Evolutionary conservation across 805 yeast genomes (phyloP), one percentile per base, ranked within the genome.

Genomic region (Pichia eremophila): DNA sequence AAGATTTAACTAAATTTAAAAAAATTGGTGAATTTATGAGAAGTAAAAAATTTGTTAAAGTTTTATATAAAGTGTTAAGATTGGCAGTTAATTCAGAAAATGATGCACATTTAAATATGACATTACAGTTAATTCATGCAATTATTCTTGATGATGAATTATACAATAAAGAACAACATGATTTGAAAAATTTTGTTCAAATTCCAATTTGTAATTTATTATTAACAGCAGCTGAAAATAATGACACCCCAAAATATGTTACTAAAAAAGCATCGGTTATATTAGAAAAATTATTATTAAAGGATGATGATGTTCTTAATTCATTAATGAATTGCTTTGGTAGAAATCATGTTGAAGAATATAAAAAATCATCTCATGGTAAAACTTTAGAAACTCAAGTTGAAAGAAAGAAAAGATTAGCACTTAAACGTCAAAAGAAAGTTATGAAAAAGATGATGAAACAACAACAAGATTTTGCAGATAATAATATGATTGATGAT

Each of bases 121-220:
- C 81, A n/a, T 68, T 85, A 37, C 93, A 85, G 59, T 68, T 85
- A 44, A 53, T 83, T 3, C 88, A 85, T 65, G 90, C 85, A 7
- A 50, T 55, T 28, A 68, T 81, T 8, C 57, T 84, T 18, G 44
- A 64, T 18, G 68, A 59, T 52, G 57, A 54, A 40, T 43, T 49
- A 3, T 34, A 47, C 9, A 44, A 53, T 39, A 53, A 73, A 25
- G 68, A 72, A 32, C 56, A 65, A 3, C 57, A 58, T 50, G 56
- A 56, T 1, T 49, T 66, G 29, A 39, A 53, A 19, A 44, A 51
- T 19, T 79, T 75, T 51, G 61, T 76, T n/a, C 65, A 67, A 25
- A 75, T 78, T 41, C 85, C 87, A 5, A 68, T 80, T 34, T 68
- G 81, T 57, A 77, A 76, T 50, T 63, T 77, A 25, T 63, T 83